Evolutionary conservation across 108 stramenopile genomes (phyloP).

Genomic region (Phaeodactylum tricornutum): DNA sequence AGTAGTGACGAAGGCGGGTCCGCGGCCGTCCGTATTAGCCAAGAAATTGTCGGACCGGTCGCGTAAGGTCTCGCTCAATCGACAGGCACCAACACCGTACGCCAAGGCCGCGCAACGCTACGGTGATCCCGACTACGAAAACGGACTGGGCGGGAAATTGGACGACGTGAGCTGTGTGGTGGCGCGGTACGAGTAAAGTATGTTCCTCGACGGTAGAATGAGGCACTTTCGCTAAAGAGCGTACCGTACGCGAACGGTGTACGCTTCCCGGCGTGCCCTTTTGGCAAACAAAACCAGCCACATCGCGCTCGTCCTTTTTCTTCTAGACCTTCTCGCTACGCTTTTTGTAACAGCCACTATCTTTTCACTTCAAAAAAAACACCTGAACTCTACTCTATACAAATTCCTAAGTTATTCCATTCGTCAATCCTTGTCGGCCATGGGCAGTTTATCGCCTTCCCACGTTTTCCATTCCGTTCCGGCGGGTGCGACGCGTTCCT

Average conservation of each 20-base stretch:
- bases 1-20: slow-evolving; percentile 9
- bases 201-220: too few relatives aligned
- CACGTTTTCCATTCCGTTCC: slow-evolving; percentile 84
- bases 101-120: slow-evolving; percentile 50
- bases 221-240: too few relatives aligned
- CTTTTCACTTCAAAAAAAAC: too few relatives aligned
- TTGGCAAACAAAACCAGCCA: too few relatives aligned
- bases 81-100: slow-evolving; percentile 61
- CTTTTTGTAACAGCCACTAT: too few relatives aligned
- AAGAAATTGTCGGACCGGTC: slow-evolving; percentile 54
- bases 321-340: too few relatives aligned
- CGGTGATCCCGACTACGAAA: slow-evolving; percentile 44
- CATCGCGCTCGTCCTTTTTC: too few relatives aligned
- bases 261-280: too few relatives aligned
- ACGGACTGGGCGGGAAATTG: slow-evolving; percentile 76
- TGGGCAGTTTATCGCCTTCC: slow-evolving; percentile 37
- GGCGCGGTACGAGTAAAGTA: slow-evolving; percentile 40
- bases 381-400: too few relatives aligned
- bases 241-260: too few relatives aligned
- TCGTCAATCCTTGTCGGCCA: slow-evolving; percentile 10
- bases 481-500: slow-evolving; percentile 89
- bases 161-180: slow-evolving; percentile 84
- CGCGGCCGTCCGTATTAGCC: slow-evolving; percentile 34
- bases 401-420: too few relatives aligned
- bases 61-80: slow-evolving; percentile 54